These are phyloP conservation scores for Cylindrotheca closterium DNA, from an alignment of 108 stramenopile genomes.

Conservation along the genomic window DNA sequence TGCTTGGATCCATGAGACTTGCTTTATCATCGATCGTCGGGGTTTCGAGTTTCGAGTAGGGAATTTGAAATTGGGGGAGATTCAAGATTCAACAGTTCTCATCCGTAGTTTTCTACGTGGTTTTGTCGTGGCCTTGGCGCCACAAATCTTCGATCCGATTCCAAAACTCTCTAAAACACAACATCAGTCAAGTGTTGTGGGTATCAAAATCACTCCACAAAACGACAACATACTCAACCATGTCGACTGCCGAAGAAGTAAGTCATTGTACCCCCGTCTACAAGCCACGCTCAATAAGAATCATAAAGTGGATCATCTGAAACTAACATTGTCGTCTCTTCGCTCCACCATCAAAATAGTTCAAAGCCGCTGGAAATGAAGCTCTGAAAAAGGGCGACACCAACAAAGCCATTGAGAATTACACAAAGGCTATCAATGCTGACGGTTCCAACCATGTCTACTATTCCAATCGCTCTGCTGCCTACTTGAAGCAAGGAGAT, in stretches of 20 bases:
- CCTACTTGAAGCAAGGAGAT: constrained; percentile 90
- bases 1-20: no score
- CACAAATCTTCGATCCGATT: neutral
- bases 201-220: neutral
- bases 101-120: no score
- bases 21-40: no score
- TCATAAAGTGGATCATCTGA: neutral
- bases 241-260: constrained; percentile 40
- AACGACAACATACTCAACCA: neutral
- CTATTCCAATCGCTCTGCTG: constrained; percentile 96
- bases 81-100: no score
- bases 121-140: neutral
- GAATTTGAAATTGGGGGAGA: no score
- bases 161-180: no score
- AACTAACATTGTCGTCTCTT: neutral
- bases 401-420: constrained; percentile 92
- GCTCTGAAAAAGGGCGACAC: constrained; percentile 89
- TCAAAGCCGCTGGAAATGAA: constrained; percentile 88
- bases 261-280: neutral
- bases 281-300: neutral
- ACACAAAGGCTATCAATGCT: constrained; percentile 94
- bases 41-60: no score
- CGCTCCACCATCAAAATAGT: constrained; percentile 23
- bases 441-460: constrained; percentile 95
- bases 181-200: no score